These are phyloP conservation scores for Zanthoxylum bungeanum DNA, from an alignment of 345 rosid genomes.

Conservation along the genomic window DNA sequence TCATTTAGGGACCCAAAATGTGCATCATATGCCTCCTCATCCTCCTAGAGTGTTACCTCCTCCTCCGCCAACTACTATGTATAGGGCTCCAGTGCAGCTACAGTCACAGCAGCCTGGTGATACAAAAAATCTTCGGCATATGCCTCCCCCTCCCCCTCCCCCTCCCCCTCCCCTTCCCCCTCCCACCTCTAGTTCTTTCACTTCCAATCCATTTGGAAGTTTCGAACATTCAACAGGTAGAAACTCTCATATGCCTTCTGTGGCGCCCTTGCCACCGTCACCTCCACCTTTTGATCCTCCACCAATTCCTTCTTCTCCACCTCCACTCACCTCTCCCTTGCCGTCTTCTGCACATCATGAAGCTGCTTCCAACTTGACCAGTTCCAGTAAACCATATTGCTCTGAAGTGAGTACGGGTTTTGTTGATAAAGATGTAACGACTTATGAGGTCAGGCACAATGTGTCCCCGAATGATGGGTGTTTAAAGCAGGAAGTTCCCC, in stretches of 20 bases:
- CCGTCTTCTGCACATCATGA: constrained; percentile 16
- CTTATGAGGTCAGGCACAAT: constrained; percentile 12
- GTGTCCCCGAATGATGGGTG: constrained; percentile 11
- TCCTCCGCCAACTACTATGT: constrained; percentile 31
- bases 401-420: constrained; percentile 6
- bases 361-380: constrained; percentile 22
- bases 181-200: constrained; percentile 27
- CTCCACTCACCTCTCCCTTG: constrained; percentile 19
- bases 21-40: constrained; percentile 26
- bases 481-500: constrained; percentile 18
- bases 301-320: constrained; percentile 22
- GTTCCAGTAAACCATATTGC: not conserved
- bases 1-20: constrained; percentile 25
- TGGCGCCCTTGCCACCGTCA: constrained; percentile 28
- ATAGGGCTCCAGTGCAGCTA: constrained; percentile 27
- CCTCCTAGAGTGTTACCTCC: constrained; percentile 34
- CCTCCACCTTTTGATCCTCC: constrained; percentile 34
- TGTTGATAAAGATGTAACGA: not conserved
- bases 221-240: constrained; percentile 11
- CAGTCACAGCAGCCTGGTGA: constrained; percentile 23
- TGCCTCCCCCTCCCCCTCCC: constrained; percentile 25
- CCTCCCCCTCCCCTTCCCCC: constrained; percentile 20
- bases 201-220: constrained; percentile 24
- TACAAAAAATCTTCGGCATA: constrained; percentile 27
- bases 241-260: constrained; percentile 19